Percentiles rank a stretch among this genome's conserved stretches.
phyloP scores from a whole-genome alignment of 371 early-diverging fungal species.

The Rhizopus stolonifer region DNA sequence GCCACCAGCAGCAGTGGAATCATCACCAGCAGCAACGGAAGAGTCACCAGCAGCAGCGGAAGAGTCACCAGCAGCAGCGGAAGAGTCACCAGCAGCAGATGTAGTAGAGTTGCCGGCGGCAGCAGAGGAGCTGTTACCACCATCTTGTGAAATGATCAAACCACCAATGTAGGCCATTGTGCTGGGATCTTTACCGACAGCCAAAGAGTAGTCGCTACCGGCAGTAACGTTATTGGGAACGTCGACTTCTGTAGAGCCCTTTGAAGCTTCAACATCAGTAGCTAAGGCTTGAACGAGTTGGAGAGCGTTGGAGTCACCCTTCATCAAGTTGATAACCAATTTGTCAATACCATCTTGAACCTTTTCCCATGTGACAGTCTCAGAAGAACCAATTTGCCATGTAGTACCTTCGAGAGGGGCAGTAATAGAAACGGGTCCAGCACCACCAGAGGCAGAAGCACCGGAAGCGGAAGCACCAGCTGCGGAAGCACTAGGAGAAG shows the following conservation, averaged over 20 bases:
- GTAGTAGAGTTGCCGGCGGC: not conserved
- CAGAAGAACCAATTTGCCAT: conserved; percentile 42
- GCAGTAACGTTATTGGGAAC: conserved; percentile 40
- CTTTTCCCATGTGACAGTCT: conserved; percentile 46
- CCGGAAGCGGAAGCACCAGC: conserved; percentile 2
- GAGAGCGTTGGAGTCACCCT: conserved; percentile 40
- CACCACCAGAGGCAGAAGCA: conserved; percentile 3
- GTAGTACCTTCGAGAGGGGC: conserved; percentile 34
- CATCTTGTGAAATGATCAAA: conserved; percentile 21
- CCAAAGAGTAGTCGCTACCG: conserved; percentile 43
- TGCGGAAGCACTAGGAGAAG: conserved; percentile 4
- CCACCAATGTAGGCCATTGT: conserved; percentile 46
- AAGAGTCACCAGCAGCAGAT: not conserved
- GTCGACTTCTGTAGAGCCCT: conserved; percentile 34
- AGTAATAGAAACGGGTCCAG: conserved; percentile 38
- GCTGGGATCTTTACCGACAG: conserved; percentile 29
- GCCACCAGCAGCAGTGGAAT: conserved; percentile 7
- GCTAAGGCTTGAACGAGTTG: conserved; percentile 34
- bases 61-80: conserved; percentile 7
- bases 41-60: conserved; percentile 23
- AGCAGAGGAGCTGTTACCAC: conserved; percentile 9
- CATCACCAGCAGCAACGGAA: conserved; percentile 4
- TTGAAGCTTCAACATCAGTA: conserved; percentile 32
- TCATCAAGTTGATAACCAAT: conserved; percentile 43
- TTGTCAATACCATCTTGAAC: conserved; percentile 28